Evolutionary conservation across 1,284 basidiomycete species (phyloP).

Genomic region (Naganishia cerealis): DNA sequence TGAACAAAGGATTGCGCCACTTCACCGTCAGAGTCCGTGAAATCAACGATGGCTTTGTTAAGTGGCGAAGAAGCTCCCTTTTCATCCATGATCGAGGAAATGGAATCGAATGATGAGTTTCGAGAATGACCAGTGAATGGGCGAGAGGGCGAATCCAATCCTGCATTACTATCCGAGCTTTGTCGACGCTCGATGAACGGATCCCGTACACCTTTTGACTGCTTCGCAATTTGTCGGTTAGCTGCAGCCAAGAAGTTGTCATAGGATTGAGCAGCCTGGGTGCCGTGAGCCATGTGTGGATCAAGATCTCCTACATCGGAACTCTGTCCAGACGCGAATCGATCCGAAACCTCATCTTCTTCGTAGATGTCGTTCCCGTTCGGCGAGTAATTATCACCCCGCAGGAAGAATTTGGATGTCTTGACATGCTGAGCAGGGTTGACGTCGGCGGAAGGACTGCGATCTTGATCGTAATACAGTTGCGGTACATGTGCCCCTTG

Average conservation of each 20-base stretch:
- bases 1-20: conserved; percentile 84
- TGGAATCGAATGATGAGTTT: conserved; percentile 78
- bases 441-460: conserved; percentile 38
- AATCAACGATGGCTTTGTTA: conserved; percentile 87
- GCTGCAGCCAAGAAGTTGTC: conserved; percentile 78
- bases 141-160: conserved; percentile 59
- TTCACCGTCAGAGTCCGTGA: conserved; percentile 86
- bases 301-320: conserved; percentile 50
- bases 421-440: conserved; percentile 30
- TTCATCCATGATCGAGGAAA: conserved; percentile 83
- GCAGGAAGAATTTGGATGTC: conserved; percentile 45
- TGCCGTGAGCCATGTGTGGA: conserved; percentile 46
- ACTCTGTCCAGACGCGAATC: conserved; percentile 50
- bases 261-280: conserved; percentile 58
- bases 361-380: conserved; percentile 57
- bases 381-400: conserved; percentile 30
- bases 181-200: conserved; percentile 68
- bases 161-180: conserved; percentile 41
- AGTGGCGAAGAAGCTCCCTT: conserved; percentile 76
- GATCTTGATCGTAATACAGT: conserved; percentile 45
- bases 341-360: conserved; percentile 58
- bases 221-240: conserved; percentile 75
- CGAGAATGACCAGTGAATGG: conserved; percentile 80
- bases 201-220: conserved; percentile 66
- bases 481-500: conserved; percentile 35